Conservation (phyloP, 208 protist species). For the Lotmaria passim region DNA sequence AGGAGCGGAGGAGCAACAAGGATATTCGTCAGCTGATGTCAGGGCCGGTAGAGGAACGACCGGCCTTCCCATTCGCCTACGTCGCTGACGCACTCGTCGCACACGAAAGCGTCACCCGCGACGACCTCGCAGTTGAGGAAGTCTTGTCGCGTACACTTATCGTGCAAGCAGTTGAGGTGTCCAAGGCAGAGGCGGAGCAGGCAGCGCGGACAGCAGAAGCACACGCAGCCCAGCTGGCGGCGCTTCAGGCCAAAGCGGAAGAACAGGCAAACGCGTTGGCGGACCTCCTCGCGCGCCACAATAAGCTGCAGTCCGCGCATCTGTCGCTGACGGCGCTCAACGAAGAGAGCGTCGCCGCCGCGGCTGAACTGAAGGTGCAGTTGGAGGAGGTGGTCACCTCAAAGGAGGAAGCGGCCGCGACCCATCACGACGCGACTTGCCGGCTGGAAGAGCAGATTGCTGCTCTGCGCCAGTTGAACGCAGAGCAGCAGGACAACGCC, state of each 20-base stretch:
- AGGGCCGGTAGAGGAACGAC: slow-evolving; percentile 17
- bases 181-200: background rate
- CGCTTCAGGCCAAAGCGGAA: background rate
- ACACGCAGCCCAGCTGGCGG: slow-evolving; percentile 5
- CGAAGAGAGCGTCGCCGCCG: background rate
- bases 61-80: background rate
- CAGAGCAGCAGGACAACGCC: background rate
- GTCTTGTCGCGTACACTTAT: background rate
- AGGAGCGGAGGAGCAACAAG: slow-evolving; percentile 19
- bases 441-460: slow-evolving; percentile 6
- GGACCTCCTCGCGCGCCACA: slow-evolving; percentile 1
- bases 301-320: slow-evolving; percentile 1
- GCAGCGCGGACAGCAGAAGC: background rate
- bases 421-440: background rate
- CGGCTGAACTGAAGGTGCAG: background rate
- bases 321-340: background rate
- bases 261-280: background rate
- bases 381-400: background rate
- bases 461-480: background rate
- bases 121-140: slow-evolving; percentile 9
- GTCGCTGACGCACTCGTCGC: background rate
- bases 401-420: background rate
- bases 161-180: background rate
- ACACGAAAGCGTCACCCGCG: background rate
- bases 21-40: slow-evolving; percentile 21